Evolutionary conservation across 108 stramenopile genomes (phyloP).

Genomic region (Conticribra guillardii): DNA sequence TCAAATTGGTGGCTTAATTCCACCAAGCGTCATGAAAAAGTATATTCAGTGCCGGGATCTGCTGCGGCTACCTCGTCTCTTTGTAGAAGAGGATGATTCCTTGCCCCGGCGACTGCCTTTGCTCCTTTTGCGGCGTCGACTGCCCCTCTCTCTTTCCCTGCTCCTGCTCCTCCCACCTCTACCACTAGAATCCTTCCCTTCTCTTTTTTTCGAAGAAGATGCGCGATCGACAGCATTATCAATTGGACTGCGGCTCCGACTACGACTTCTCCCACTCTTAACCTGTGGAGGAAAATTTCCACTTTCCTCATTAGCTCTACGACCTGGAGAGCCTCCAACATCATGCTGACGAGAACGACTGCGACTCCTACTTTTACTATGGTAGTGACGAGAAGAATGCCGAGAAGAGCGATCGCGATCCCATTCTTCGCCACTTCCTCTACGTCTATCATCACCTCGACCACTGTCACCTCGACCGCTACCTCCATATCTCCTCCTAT

Average conservation of each 20-base stretch:
- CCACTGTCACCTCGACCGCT: slow-evolving; percentile 21
- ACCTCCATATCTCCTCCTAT: slow-evolving; percentile 24
- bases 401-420: slow-evolving; percentile 20
- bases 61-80: slow-evolving; percentile 35
- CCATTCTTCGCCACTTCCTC: slow-evolving; percentile 8
- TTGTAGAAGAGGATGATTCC: slow-evolving; percentile 22
- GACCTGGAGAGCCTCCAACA: slow-evolving; percentile 27
- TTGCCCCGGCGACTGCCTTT: slow-evolving; percentile 37
- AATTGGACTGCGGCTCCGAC: slow-evolving; percentile 44
- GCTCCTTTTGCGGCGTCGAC: slow-evolving; percentile 39
- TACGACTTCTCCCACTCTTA: slow-evolving; percentile 31
- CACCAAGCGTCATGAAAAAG: too few species aligned
- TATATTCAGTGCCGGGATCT: slow-evolving; percentile 20
- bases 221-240: slow-evolving; percentile 39
- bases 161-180: slow-evolving; percentile 48
- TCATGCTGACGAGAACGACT: slow-evolving; percentile 40
- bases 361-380: slow-evolving; percentile 37
- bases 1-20: too few species aligned
- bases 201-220: slow-evolving; percentile 49
- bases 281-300: slow-evolving; percentile 36
- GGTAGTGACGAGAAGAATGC: slow-evolving; percentile 36
- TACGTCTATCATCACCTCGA: slow-evolving; percentile 27
- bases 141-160: slow-evolving; percentile 42
- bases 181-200: slow-evolving; percentile 48
- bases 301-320: slow-evolving; percentile 31